A percentile compares a stretch with the other conserved stretches of the same genome.
These are phyloP conservation scores for Lactarius hatsudake DNA, from an alignment of 768 basidiomycete species.

Conservation along the genomic window DNA sequence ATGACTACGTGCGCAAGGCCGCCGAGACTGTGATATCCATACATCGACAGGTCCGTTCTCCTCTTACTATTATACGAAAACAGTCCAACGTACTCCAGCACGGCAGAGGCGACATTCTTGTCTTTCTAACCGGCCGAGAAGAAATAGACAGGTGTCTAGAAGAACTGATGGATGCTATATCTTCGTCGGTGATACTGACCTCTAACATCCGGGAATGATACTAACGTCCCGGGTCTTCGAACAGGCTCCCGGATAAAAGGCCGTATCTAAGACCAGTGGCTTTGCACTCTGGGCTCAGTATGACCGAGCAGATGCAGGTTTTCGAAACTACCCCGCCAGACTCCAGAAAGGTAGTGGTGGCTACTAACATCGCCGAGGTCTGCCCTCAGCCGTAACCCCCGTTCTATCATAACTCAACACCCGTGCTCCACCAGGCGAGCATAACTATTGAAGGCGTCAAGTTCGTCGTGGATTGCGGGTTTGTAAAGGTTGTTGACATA, in stretches of 20 bases:
- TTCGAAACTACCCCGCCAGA: slow-evolving; percentile 77
- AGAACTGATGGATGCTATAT: slow-evolving; percentile 63
- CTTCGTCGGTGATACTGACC: slow-evolving; percentile 16
- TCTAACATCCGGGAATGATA: slow-evolving; percentile 17
- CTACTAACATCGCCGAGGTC: slow-evolving; percentile 96
- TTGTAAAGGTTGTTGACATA: slow-evolving; percentile 71
- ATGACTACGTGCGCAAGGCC: slow-evolving; percentile 80
- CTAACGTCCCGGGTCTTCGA: neutral
- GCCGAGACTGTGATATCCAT: slow-evolving; percentile 84
- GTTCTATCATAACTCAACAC: neutral
- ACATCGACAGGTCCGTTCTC: slow-evolving; percentile 57
- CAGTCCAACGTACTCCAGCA: slow-evolving; percentile 46
- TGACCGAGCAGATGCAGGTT: slow-evolving; percentile 81
- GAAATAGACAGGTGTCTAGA: slow-evolving; percentile 92
- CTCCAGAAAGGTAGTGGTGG: slow-evolving; percentile 83
- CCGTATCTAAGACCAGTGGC: slow-evolving; percentile 65
- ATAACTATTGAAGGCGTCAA: slow-evolving; percentile 96
- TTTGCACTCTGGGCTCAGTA: slow-evolving; percentile 85
- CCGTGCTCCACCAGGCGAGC: slow-evolving; percentile 59
- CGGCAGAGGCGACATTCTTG: slow-evolving; percentile 82
- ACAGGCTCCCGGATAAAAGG: slow-evolving; percentile 52
- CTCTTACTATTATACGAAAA: neutral
- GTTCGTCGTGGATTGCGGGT: slow-evolving; percentile 91
- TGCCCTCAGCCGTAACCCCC: slow-evolving; percentile 13
- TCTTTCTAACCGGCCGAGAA: slow-evolving; percentile 94